These are phyloP conservation scores for Simplicillium aogashimaense DNA, from an alignment of 2,329 filamentous ascomycete species.

Conservation along the genomic window DNA sequence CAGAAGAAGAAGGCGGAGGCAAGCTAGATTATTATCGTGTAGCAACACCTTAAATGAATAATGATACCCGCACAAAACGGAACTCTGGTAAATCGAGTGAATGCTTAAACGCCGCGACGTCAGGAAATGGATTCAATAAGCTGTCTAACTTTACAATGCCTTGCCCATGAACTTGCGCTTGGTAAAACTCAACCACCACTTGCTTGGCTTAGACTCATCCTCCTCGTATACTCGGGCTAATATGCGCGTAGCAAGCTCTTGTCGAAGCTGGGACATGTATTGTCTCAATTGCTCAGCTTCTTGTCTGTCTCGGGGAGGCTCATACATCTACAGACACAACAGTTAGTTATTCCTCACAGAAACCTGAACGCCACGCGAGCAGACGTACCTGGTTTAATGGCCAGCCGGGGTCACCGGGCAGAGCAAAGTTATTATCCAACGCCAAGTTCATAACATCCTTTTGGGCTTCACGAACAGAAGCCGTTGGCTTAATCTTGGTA, in stretches of 20 bases:
- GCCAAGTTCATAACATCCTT: slow-evolving; percentile 83
- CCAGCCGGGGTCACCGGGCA: slow-evolving; percentile 88
- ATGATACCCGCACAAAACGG: too few species aligned
- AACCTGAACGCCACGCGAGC: neutral
- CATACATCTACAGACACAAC: slow-evolving; percentile 56
- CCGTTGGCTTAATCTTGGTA: slow-evolving; percentile 70
- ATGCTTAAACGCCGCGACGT: too few species aligned
- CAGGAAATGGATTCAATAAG: neutral
- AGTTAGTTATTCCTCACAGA: neutral
- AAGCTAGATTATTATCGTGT: neutral
- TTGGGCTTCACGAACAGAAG: slow-evolving; percentile 47
- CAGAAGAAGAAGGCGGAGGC: slow-evolving; percentile 55
- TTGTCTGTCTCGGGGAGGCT: slow-evolving; percentile 75
- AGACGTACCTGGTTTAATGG: slow-evolving; percentile 72
- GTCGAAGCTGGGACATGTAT: slow-evolving; percentile 86
- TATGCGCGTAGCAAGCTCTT: slow-evolving; percentile 78
- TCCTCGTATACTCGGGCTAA: slow-evolving; percentile 82
- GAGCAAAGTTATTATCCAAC: slow-evolving; percentile 86
- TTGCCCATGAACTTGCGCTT: slow-evolving; percentile 99
- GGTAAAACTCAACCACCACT: slow-evolving; percentile 98
- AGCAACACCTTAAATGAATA: too few species aligned
- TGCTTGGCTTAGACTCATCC: slow-evolving; percentile 57
- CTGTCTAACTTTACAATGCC: slow-evolving; percentile 45
- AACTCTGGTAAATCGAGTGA: too few species aligned
- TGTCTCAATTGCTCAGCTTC: slow-evolving; percentile 81